phyloP scores from a whole-genome alignment of 1,284 basidiomycete genomes.

The Mycosarcoma maydis region DNA sequence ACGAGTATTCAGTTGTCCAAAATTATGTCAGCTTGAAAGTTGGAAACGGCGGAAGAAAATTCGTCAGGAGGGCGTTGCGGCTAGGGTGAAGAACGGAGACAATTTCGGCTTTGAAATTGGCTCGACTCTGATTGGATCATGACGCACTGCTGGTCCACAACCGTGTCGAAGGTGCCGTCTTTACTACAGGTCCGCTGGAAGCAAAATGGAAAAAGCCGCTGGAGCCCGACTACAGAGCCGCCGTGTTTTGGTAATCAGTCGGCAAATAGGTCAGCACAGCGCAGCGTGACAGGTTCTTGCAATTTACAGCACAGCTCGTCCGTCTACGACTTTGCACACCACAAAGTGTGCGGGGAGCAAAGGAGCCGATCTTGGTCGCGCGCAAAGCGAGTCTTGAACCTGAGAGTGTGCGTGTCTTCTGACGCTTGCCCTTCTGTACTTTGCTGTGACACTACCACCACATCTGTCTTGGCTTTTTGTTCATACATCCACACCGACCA shows the following conservation, averaged over 20 bases:
- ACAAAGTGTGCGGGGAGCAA: slow-evolving; percentile 5
- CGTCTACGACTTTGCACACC: not conserved
- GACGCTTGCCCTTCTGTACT: too few relatives aligned
- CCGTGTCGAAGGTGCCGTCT: not conserved
- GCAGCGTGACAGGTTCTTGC: not conserved
- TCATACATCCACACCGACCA: slow-evolving; percentile 7
- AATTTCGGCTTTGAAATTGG: slow-evolving; percentile 23
- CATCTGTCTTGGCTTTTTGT: slow-evolving; percentile 3
- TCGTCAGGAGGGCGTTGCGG: not conserved
- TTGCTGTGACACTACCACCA: not conserved
- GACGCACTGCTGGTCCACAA: slow-evolving; percentile 4
- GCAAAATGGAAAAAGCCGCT: slow-evolving; percentile 39
- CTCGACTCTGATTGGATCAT: slow-evolving; percentile 20
- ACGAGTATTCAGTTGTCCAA: slow-evolving; percentile 1
- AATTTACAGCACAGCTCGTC: slow-evolving; percentile 6
- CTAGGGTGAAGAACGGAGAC: too few relatives aligned
- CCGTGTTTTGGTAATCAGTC: slow-evolving; percentile 42
- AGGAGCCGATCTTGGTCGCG: not conserved
- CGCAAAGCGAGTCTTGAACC: too few relatives aligned
- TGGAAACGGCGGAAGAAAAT: slow-evolving; percentile 10
- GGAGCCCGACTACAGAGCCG: slow-evolving; percentile 18
- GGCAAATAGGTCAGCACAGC: slow-evolving; percentile 1
- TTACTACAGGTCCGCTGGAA: too few relatives aligned
- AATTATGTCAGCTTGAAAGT: slow-evolving; percentile 24
- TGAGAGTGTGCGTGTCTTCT: too few relatives aligned